These are phyloP conservation scores for Starmera pachycereana DNA, from an alignment of 805 yeast species.

Conservation along the genomic window DNA sequence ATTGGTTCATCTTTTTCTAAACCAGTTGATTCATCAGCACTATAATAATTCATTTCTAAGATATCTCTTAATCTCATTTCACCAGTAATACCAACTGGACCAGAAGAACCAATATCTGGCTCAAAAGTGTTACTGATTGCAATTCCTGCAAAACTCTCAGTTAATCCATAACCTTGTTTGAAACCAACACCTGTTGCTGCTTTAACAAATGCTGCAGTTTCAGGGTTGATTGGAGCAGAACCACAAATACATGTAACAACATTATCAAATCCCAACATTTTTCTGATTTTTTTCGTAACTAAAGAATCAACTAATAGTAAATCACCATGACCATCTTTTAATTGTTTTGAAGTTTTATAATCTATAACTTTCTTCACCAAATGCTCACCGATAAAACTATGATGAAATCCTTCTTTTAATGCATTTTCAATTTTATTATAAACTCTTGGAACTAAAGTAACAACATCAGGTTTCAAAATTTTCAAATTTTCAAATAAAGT, in stretches of 20 bases:
- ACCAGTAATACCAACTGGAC: conserved; percentile 38
- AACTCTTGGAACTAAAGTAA: conserved; percentile 49
- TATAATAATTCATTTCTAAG: conserved; percentile 35
- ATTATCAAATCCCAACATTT: conserved; percentile 29
- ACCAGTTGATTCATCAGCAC: conserved; percentile 32
- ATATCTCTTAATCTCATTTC: conserved; percentile 47
- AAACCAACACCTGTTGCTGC: conserved; percentile 35
- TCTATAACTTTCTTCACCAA: conserved; percentile 9
- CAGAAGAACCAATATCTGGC: conserved; percentile 28
- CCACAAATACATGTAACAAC: conserved; percentile 29
- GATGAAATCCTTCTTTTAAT: conserved; percentile 18
- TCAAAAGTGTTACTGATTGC: conserved; percentile 29
- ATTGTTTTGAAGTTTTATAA: neutral
- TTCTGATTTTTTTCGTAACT: conserved; percentile 28
- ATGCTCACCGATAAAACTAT: conserved; percentile 5
- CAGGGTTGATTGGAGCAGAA: conserved; percentile 52
- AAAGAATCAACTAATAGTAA: conserved; percentile 2
- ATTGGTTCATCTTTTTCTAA: conserved; percentile 7
- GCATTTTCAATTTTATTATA: conserved; percentile 41
- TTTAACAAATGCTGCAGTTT: conserved; percentile 42
- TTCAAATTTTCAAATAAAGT: conserved; percentile 42
- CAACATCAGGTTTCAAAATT: conserved; percentile 33
- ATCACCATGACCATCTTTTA: conserved; percentile 2
- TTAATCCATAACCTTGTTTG: conserved; percentile 49
- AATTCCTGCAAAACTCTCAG: conserved; percentile 55